phyloP scores from a whole-genome alignment of 768 basidiomycete genomes.

The Panaeolus cyanescens region DNA sequence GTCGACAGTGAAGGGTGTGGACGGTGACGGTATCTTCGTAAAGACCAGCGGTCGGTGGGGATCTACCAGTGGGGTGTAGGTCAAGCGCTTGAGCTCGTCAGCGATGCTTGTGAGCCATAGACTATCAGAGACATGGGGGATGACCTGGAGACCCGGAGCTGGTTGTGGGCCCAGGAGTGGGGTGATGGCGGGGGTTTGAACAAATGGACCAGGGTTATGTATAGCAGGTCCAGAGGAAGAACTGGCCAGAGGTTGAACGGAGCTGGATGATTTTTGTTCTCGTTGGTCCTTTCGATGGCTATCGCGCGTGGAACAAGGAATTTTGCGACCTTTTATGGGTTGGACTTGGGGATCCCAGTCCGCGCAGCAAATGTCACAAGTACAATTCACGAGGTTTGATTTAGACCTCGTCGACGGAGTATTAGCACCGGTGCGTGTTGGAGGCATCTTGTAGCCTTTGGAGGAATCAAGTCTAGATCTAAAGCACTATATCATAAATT shows the following conservation, averaged over 20 bases:
- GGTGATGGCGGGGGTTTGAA: no score
- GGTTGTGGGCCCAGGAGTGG: no score
- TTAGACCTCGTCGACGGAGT: no score
- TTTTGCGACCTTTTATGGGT: not conserved
- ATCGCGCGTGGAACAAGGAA: not conserved
- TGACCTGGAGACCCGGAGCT: no score
- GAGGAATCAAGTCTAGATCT: no score
- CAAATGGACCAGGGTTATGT: no score
- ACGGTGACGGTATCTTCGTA: not conserved
- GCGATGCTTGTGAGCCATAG: not conserved
- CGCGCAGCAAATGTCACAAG: not conserved
- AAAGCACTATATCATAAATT: no score
- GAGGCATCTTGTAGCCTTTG: no score
- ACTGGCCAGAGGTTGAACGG: no score
- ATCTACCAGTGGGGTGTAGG: not conserved
- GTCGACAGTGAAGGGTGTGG: not conserved
- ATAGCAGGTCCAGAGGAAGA: no score
- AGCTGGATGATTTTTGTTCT: no score
- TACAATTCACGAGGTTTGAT: not conserved
- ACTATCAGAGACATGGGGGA: not conserved
- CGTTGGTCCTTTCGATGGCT: not conserved
- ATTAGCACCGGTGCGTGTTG: no score
- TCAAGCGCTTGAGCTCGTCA: not conserved
- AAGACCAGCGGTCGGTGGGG: not conserved
- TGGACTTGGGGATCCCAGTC: not conserved